Conservation (phyloP, 2,329 filamentous ascomycete species). For the Lachnellula willkommii region DNA sequence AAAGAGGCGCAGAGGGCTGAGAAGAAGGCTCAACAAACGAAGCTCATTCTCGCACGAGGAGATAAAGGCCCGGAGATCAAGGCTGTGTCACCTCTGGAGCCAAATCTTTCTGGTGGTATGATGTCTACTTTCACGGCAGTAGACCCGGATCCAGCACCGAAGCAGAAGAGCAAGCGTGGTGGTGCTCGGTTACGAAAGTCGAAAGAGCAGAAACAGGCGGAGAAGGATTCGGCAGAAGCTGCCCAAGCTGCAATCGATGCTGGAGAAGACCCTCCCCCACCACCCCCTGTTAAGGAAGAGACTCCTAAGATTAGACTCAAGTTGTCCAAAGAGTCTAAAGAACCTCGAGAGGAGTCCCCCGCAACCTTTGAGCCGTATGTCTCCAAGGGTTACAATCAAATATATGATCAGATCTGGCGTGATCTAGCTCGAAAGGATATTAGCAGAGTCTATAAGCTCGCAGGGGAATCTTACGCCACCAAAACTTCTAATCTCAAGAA, state of each 20-base stretch:
- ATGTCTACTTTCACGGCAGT: slow-evolving; percentile 74
- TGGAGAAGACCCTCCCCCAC: slow-evolving; percentile 62
- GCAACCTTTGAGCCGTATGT: slow-evolving; percentile 49
- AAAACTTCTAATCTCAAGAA: slow-evolving; percentile 96
- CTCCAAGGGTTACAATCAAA: slow-evolving; percentile 91
- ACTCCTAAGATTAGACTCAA: slow-evolving; percentile 57
- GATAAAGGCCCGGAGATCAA: slow-evolving; percentile 69
- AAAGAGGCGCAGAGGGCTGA: slow-evolving; percentile 84
- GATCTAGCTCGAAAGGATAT: slow-evolving; percentile 92
- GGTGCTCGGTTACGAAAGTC: slow-evolving; percentile 78
- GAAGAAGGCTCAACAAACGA: slow-evolving; percentile 89
- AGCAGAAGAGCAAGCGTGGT: slow-evolving; percentile 46
- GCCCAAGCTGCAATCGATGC: slow-evolving; percentile 80
- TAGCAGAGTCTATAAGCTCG: slow-evolving; percentile 85
- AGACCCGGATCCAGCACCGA: slow-evolving; percentile 40
- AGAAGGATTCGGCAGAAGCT: slow-evolving; percentile 77
- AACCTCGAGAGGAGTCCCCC: slow-evolving; percentile 40
- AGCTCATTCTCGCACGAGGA: slow-evolving; percentile 78
- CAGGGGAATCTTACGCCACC: slow-evolving; percentile 75
- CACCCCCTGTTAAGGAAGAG: slow-evolving; percentile 34
- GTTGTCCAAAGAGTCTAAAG: slow-evolving; percentile 42
- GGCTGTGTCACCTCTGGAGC: slow-evolving; percentile 64
- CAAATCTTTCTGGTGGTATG: slow-evolving; percentile 77
- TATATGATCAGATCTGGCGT: slow-evolving; percentile 96
- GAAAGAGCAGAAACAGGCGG: slow-evolving; percentile 77